Conservation (phyloP, 176 grass and related monocot species). For the Oryza australiensis region DNA sequence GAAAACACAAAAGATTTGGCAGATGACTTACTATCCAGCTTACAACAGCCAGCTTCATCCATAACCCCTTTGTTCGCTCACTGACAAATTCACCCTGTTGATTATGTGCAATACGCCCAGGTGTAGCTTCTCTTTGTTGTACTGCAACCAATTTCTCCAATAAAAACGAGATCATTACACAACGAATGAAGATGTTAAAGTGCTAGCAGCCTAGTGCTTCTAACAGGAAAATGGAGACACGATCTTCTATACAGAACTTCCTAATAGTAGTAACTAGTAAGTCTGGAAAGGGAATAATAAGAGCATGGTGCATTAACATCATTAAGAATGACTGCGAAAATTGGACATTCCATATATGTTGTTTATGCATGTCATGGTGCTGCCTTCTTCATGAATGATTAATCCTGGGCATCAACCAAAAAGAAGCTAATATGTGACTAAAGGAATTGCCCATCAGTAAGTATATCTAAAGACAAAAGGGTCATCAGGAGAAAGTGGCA, state of each 20-base stretch:
- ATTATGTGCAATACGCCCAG: not conserved
- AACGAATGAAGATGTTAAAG: not conserved
- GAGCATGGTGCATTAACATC: not conserved
- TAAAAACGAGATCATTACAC: constrained; percentile 6
- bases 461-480: not conserved
- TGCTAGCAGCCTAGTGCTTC: not conserved
- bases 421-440: not conserved
- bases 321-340: constrained; percentile 1
- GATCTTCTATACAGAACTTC: constrained; percentile 28
- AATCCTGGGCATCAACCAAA: not conserved
- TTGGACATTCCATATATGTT: not conserved
- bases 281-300: not conserved
- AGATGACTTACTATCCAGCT: constrained; percentile 76
- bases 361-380: not conserved
- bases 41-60: constrained; percentile 63
- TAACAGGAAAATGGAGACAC: not conserved
- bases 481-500: not conserved
- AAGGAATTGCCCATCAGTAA: not conserved
- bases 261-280: not conserved
- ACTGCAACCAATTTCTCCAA: constrained; percentile 33
- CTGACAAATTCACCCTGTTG: constrained; percentile 44
- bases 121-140: not conserved
- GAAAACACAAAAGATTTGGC: constrained; percentile 12
- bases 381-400: not conserved
- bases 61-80: constrained; percentile 48